A percentile compares a stretch with the other conserved stretches of the same genome.
phyloP scores from a whole-genome alignment of 352 stramenopile genomes.

The Phytopythium litorale region DNA sequence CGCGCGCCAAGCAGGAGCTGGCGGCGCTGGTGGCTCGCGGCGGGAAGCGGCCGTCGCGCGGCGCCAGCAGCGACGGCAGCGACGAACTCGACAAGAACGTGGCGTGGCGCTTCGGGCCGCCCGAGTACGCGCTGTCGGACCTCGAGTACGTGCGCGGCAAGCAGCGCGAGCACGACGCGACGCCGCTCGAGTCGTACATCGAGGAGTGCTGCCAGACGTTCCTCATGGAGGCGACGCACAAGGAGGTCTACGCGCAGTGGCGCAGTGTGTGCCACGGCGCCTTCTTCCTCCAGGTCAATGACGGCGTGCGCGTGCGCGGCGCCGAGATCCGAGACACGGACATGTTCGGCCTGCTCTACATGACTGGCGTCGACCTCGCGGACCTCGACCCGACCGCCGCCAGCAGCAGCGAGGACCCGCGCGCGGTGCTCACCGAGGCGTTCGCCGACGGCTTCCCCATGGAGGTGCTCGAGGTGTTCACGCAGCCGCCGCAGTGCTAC shows the following conservation, averaged over 20 bases:
- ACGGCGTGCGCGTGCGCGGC: constrained; percentile 38
- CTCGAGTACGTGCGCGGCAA: constrained; percentile 68
- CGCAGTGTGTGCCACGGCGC: constrained; percentile 45
- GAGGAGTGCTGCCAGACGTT: constrained; percentile 78
- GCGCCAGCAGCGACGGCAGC: constrained; percentile 22
- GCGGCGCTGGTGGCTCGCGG: constrained; percentile 44
- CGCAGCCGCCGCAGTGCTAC: constrained; percentile 67
- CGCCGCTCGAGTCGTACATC: constrained; percentile 62
- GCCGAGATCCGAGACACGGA: constrained; percentile 47
- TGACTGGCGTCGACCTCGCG: constrained; percentile 32
- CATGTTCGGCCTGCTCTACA: constrained; percentile 65
- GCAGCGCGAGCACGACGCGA: constrained; percentile 44
- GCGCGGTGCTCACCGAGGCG: constrained; percentile 50
- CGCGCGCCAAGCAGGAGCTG: constrained; percentile 54
- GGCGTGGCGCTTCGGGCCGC: constrained; percentile 59
- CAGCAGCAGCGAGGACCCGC: constrained; percentile 32
- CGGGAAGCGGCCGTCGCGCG: constrained; percentile 43
- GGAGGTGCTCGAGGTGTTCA: constrained; percentile 78
- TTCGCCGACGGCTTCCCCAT: constrained; percentile 77
- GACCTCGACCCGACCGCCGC: constrained; percentile 26
- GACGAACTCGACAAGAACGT: constrained; percentile 17
- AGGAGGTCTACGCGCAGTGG: constrained; percentile 55
- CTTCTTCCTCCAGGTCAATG: constrained; percentile 78
- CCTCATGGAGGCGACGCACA: constrained; percentile 78
- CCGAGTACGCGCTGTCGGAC: constrained; percentile 74